phyloP scores from a whole-genome alignment of 257 asterid genomes.

The Penstemon barbatus region DNA sequence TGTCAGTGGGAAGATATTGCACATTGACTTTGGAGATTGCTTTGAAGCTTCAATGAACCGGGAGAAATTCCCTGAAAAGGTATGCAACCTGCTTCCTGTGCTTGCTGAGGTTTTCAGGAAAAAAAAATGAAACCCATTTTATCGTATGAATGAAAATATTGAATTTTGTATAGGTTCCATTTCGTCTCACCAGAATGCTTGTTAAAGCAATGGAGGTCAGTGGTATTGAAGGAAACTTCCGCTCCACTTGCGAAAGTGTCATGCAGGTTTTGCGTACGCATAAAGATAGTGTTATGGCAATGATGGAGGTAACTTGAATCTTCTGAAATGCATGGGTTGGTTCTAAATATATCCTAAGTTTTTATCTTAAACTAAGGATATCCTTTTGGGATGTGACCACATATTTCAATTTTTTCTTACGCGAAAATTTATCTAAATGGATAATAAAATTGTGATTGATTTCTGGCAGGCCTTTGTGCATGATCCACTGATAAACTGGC shows the following conservation, averaged over 20 bases:
- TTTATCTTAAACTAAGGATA: not conserved
- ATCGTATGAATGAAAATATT: too few species aligned
- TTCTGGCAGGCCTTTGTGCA: slow-evolving; percentile 92
- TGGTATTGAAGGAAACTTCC: slow-evolving; percentile 97
- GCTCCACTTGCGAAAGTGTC: slow-evolving; percentile 95
- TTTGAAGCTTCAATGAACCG: slow-evolving; percentile 99
- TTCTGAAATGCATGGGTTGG: not conserved
- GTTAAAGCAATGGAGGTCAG: slow-evolving; percentile 99
- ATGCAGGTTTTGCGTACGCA: slow-evolving; percentile 95
- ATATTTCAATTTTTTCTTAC: not conserved
- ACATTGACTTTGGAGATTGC: slow-evolving; percentile 99
- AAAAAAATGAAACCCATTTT: slow-evolving; percentile 9
- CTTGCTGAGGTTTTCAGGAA: slow-evolving; percentile 3
- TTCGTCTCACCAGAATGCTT: slow-evolving; percentile 99
- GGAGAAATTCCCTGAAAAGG: slow-evolving; percentile 99
- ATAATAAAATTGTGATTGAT: not conserved
- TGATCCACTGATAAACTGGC: slow-evolving; percentile 98
- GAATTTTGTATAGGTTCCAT: slow-evolving; percentile 75
- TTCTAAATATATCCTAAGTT: not conserved
- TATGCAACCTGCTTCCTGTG: slow-evolving; percentile 26
- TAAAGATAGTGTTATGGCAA: slow-evolving; percentile 98
- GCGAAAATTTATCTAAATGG: not conserved
- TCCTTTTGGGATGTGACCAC: not conserved
- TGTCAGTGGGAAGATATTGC: slow-evolving; percentile 96
- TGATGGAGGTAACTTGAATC: slow-evolving; percentile 84